Evolutionary conservation across 2,329 filamentous ascomycete genomes (phyloP), one percentile per base, ranked within the genome.

Genomic region (Magnaporthiopsis rhizophila): DNA sequence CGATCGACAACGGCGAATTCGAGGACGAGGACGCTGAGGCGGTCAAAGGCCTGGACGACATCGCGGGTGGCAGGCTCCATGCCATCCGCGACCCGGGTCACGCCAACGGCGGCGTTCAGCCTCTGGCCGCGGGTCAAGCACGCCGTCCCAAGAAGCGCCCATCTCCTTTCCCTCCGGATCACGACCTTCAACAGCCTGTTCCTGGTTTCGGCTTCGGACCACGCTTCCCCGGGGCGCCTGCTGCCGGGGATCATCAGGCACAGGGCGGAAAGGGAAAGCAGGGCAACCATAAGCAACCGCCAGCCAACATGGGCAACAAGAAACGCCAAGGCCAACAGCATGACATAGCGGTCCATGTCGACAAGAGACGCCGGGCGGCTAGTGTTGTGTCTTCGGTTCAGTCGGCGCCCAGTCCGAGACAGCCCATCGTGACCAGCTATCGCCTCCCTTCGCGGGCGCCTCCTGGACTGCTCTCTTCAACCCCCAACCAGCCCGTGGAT

Each of bases 81-180:
- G 70, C 71, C 3, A 74, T 71, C 7, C 76, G 76, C 0, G 77
- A 74, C 68, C 45, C 69, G 53, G 9, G 63, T 69, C 32, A 63
- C 61, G 45, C 21, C 21, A 53, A 53, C 45, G 21, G 45, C 21
- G 45, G 45, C 11, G 21, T 21, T 24, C 18, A 24, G 7, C 45
- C n/a, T 53, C 45, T n/a, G 7, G n/a, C 45, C 45, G 18, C 13
- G n/a, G 45, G 18, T 2, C 45, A 53, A 50, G 38, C 18, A 21
- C 38, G 11, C 45, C 45, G 21, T 53, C 21, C 18, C 45, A 53
- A 3, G 45, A 53, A 53, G n/a, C 45, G 45, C n/a, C 45, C 45
- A 13, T 53, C 45, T 53, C 45, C 45, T n/a, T 53, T 9, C 45
- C 18, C 18, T 13, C 45, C 21, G 9, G 13, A 24, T 4, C 45